A percentile compares a stretch with the other conserved stretches of the same genome.
Conservation (phyloP, 352 stramenopile genomes). For the Phytophthora foliorum region DNA sequence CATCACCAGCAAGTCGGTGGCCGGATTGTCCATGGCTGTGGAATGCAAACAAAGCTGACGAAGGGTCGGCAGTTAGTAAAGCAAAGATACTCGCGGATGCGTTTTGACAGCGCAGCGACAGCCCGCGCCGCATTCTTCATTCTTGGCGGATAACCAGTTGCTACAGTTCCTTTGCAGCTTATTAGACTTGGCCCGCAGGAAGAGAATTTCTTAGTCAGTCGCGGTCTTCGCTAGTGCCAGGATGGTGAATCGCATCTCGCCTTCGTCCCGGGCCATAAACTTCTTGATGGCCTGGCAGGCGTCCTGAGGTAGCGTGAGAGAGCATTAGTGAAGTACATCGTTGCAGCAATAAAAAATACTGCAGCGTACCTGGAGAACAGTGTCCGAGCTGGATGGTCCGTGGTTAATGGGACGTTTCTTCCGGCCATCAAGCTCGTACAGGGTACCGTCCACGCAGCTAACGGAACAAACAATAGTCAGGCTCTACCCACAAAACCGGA, state of each 20-base stretch:
- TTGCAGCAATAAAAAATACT: background rate
- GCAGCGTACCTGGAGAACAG: constrained; percentile 80
- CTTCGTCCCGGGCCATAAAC: constrained; percentile 96
- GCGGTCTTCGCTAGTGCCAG: constrained; percentile 89
- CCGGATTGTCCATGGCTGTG: background rate
- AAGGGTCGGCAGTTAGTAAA: constrained; percentile 31
- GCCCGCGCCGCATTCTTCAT: constrained; percentile 11
- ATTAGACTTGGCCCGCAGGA: constrained; percentile 6
- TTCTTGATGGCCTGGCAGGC: constrained; percentile 91
- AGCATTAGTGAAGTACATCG: background rate
- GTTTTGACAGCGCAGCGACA: background rate
- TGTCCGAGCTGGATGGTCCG: constrained; percentile 85
- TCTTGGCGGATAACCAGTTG: constrained; percentile 14
- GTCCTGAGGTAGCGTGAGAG: constrained; percentile 55
- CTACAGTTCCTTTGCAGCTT: constrained; percentile 16
- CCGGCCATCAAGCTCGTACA: constrained; percentile 97
- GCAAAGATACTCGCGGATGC: constrained; percentile 8
- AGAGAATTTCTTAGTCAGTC: constrained; percentile 29
- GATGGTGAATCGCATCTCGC: constrained; percentile 96
- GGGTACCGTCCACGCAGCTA: constrained; percentile 88
- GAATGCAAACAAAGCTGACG: constrained; percentile 11
- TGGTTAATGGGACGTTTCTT: constrained; percentile 96
- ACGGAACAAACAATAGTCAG: constrained; percentile 1
- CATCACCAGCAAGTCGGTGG: background rate
- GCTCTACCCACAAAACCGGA: too few relatives aligned